A percentile compares a stretch with the other conserved stretches of the same genome.
phyloP scores from a whole-genome alignment of 1,284 basidiomycete species.

The Laetiporus sulphureus region DNA sequence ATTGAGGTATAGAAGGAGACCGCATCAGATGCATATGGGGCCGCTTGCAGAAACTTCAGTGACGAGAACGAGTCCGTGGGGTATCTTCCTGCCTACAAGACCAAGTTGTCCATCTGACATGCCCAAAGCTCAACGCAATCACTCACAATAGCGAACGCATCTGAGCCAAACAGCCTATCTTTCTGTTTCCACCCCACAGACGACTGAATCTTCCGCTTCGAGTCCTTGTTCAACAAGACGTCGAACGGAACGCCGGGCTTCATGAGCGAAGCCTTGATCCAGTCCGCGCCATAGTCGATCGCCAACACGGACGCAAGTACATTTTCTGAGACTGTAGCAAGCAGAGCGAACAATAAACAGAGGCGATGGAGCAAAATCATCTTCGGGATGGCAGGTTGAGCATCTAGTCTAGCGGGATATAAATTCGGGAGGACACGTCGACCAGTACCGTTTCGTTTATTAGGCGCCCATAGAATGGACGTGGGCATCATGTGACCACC shows the following conservation, averaged over 20 bases:
- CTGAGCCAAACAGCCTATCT: slow-evolving; percentile 84
- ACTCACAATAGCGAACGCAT: slow-evolving; percentile 78
- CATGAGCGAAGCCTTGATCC: slow-evolving; percentile 94
- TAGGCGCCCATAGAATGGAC: too few relatives aligned
- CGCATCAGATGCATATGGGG: slow-evolving; percentile 55
- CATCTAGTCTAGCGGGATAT: too few relatives aligned
- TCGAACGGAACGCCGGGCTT: slow-evolving; percentile 96
- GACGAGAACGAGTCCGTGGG: slow-evolving; percentile 85
- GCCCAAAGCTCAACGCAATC: slow-evolving; percentile 4
- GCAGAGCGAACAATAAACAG: slow-evolving; percentile 2
- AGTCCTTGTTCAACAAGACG: slow-evolving; percentile 93
- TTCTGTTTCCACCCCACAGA: slow-evolving; percentile 84
- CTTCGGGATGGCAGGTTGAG: too few relatives aligned
- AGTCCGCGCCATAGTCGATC: slow-evolving; percentile 95
- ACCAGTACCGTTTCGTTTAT: too few relatives aligned
- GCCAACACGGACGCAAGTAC: slow-evolving; percentile 68
- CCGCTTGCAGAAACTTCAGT: slow-evolving; percentile 84
- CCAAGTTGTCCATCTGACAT: neutral
- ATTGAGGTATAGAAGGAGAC: slow-evolving; percentile 64
- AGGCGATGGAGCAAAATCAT: too few relatives aligned
- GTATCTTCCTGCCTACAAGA: slow-evolving; percentile 76
- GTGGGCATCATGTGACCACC: too few relatives aligned
- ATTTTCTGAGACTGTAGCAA: slow-evolving; percentile 21
- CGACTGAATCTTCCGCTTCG: slow-evolving; percentile 91
- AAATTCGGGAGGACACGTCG: too few relatives aligned